Percentiles rank a stretch among this genome's conserved stretches.
phyloP scores from a whole-genome alignment of 2,329 filamentous ascomycete species.

The Pleochaeta shiraiana region DNA sequence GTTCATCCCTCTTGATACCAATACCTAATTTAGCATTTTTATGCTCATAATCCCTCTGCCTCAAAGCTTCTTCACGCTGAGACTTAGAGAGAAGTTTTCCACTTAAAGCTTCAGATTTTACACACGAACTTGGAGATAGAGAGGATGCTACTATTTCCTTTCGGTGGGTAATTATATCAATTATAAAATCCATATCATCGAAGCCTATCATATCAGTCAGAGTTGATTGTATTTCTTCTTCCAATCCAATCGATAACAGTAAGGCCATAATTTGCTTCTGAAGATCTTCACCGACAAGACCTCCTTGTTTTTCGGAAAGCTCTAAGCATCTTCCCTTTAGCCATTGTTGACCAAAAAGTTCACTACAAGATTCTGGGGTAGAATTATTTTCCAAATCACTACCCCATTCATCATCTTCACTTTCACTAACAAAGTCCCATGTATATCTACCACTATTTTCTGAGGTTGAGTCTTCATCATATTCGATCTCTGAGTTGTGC shows the following conservation, averaged over 20 bases:
- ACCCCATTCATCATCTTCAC: constrained; percentile 41
- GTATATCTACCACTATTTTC: constrained; percentile 56
- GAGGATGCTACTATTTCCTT: constrained; percentile 31
- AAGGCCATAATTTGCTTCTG: constrained; percentile 57
- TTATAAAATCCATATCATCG: constrained; percentile 81
- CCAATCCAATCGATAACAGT: constrained; percentile 40
- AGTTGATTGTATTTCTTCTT: constrained; percentile 79
- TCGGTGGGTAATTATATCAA: constrained; percentile 66
- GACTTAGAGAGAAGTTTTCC: constrained; percentile 46
- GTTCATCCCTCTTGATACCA: constrained; percentile 45
- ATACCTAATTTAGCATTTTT: constrained; percentile 54
- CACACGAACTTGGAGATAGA: constrained; percentile 19
- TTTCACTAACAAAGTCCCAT: constrained; percentile 77
- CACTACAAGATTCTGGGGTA: constrained; percentile 10
- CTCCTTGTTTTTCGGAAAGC: constrained; percentile 42
- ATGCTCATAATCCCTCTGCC: constrained; percentile 57
- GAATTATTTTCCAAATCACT: constrained; percentile 36
- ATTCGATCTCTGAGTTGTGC: constrained; percentile 34
- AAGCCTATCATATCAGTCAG: constrained; percentile 83
- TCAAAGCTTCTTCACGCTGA: constrained; percentile 59
- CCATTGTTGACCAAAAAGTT: constrained; percentile 42
- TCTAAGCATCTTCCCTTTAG: constrained; percentile 42
- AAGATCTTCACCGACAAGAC: constrained; percentile 46
- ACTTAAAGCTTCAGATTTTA: constrained; percentile 21
- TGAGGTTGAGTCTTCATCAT: constrained; percentile 31